Conservation (phyloP, 148 eudicot species). For the Nyssa sinensis region DNA sequence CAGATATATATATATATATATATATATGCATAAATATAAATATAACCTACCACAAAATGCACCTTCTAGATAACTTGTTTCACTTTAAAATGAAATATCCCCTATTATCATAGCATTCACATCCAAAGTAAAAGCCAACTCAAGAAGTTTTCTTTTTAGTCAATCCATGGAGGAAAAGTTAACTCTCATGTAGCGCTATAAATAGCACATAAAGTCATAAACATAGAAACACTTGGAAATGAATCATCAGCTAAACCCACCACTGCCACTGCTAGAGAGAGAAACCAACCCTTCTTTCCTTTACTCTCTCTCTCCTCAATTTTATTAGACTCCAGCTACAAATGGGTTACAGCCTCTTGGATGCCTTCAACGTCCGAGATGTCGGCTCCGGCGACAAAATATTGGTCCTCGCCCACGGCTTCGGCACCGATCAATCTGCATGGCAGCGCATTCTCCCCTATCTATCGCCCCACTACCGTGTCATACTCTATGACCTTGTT, state of each 20-base stretch:
- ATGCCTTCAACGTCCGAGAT: slow-evolving; percentile 67
- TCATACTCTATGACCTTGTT: slow-evolving; percentile 77
- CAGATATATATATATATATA: too few species aligned
- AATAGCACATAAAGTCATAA: background rate
- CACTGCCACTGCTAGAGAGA: too few species aligned
- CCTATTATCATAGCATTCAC: background rate
- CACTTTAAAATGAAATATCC: background rate
- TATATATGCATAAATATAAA: too few species aligned
- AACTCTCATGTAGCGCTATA: background rate
- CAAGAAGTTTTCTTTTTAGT: too few species aligned
- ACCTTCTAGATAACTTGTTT: background rate
- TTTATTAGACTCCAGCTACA: background rate
- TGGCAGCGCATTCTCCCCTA: slow-evolving; percentile 83
- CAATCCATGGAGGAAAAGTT: background rate
- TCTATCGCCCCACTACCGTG: slow-evolving; percentile 50
- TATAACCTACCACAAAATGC: background rate
- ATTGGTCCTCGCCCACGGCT: slow-evolving; percentile 78
- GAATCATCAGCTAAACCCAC: background rate
- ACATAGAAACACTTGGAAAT: background rate
- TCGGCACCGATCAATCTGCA: slow-evolving; percentile 94
- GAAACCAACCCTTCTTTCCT: background rate
- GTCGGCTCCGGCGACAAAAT: slow-evolving; percentile 60
- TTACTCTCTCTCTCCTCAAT: background rate
- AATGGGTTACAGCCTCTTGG: slow-evolving; percentile 62
- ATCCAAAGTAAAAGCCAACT: background rate